Evolutionary conservation across 306 rosid species (phyloP).

Genomic region (Quillaja saponaria): DNA sequence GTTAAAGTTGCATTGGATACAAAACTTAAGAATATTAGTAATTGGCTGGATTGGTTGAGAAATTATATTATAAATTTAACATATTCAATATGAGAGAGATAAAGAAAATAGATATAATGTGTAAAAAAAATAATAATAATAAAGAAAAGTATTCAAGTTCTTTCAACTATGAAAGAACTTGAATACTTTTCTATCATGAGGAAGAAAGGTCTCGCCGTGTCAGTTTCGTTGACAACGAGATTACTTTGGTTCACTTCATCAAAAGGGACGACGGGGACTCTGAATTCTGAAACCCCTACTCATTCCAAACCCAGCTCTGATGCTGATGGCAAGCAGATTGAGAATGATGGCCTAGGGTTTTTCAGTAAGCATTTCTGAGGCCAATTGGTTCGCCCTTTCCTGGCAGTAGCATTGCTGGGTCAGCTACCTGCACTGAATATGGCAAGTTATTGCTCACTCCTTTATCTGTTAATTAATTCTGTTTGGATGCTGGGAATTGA

Average conservation of each 20-base stretch:
- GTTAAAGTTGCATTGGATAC: too few species aligned
- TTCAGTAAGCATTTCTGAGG: constrained; percentile 55
- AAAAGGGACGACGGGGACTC: constrained; percentile 69
- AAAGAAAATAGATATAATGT: too few species aligned
- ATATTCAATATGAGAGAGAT: too few species aligned
- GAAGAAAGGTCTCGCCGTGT: constrained; percentile 80
- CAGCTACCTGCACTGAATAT: constrained; percentile 50
- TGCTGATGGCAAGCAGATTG: background rate
- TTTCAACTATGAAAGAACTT: too few species aligned
- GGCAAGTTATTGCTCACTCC: constrained; percentile 27
- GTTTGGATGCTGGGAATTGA: background rate
- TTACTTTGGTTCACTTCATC: constrained; percentile 90
- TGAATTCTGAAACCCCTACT: constrained; percentile 56
- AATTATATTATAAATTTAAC: too few species aligned
- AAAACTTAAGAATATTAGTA: too few species aligned
- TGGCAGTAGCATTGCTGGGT: constrained; percentile 44
- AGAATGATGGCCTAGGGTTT: constrained; percentile 43
- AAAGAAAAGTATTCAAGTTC: too few species aligned
- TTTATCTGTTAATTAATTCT: background rate
- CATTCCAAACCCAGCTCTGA: constrained; percentile 38
- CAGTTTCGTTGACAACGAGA: constrained; percentile 91
- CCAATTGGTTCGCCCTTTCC: constrained; percentile 58
- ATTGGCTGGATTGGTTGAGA: too few species aligned
- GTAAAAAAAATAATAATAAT: too few species aligned
- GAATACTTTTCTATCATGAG: too few species aligned